Percentiles rank a stretch among this genome's conserved stretches.
Evolutionary conservation across 2,329 filamentous ascomycete genomes (phyloP).

Genomic region (Colletotrichum sublineola): DNA sequence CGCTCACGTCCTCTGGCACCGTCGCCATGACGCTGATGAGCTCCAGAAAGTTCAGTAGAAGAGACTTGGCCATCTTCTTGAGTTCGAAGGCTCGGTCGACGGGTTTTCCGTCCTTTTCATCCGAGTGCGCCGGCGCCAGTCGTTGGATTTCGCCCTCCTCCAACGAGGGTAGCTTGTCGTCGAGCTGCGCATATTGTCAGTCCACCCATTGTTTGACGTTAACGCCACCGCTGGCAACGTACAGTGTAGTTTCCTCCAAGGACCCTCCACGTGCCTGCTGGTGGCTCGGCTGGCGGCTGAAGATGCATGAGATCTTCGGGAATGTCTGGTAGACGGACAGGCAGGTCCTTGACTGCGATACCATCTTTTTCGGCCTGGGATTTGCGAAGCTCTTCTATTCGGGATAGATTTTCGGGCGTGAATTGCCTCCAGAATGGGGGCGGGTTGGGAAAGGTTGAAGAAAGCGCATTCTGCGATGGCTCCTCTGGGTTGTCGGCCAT

Average conservation of each 20-base stretch:
- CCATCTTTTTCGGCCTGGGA: slow-evolving; percentile 53
- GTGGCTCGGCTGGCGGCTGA: slow-evolving; percentile 83
- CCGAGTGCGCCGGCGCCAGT: slow-evolving; percentile 53
- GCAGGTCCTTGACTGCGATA: slow-evolving; percentile 34
- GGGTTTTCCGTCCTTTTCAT: slow-evolving; percentile 66
- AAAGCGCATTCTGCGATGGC: slow-evolving; percentile 59
- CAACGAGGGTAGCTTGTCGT: slow-evolving; percentile 75
- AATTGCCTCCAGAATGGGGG: slow-evolving; percentile 93
- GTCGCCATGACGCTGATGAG: slow-evolving; percentile 78
- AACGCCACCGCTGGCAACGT: slow-evolving; percentile 17
- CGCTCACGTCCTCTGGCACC: slow-evolving; percentile 69
- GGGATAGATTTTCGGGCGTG: slow-evolving; percentile 78
- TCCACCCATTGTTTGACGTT: background rate
- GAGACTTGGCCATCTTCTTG: slow-evolving; percentile 83
- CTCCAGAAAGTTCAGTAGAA: slow-evolving; percentile 91
- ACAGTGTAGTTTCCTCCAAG: slow-evolving; percentile 78
- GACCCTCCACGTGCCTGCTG: slow-evolving; percentile 76
- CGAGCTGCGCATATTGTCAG: slow-evolving; percentile 55
- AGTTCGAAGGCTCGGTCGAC: slow-evolving; percentile 76
- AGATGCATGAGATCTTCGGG: slow-evolving; percentile 82
- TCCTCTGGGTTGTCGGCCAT: slow-evolving; percentile 70
- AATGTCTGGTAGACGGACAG: slow-evolving; percentile 61
- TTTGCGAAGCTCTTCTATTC: slow-evolving; percentile 60
- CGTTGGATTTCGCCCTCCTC: slow-evolving; percentile 76
- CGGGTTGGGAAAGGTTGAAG: slow-evolving; percentile 84